Base-by-base conservation (phyloP, 2,329 filamentous ascomycete species). In the Microdochium nivale region DNA sequence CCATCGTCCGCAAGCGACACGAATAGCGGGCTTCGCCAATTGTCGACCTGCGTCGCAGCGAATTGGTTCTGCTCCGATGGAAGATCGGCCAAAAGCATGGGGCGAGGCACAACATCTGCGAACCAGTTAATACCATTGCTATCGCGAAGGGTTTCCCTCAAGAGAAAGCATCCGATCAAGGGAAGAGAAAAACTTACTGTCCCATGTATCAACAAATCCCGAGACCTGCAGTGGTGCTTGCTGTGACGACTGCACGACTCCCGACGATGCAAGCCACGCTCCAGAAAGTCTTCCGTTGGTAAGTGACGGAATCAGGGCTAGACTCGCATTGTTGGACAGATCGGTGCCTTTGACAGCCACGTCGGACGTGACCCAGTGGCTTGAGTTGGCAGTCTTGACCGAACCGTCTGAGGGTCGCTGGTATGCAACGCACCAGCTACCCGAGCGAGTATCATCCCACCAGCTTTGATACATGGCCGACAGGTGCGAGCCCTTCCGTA, bases 371-470 rank as follows among this genome's bases (percentile, higher is more conserved):
- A 30, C 53, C 54, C 54, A 60, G 14, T 52, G 56, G 40, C 55
- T 61, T 10, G 52, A 54, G 43, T 62, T 62, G 1, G 59, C 59
- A 14, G 57, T 56, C 30, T 61, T 58, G 25, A 62, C 56, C 30
- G 54, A 55, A 5, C 55, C 58, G 37, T 61, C 59, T 10, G 55
- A 51, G 23, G 49, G 56, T 8, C 59, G 53, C 54, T 62, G 60
- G 47, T 60, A 62, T 7, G 59, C 60, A 14, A 62, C 53, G 23
- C 56, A 33, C 56, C 56, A 62, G 7, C 49, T 53, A 2, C 60
- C 60, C 3, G 48, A 23, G 14, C 54, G 51, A 23, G 55, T 53
- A 10, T 44, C 24, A 1, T 23, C 46, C 53, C 50, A 58, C 30
- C 56, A 54, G 3, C 58, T 55, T 30, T 60, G 58, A 58, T 58